Base-by-base conservation (phyloP, 2,329 filamentous ascomycete genomes). In the Tolypocladium sp. region DNA sequence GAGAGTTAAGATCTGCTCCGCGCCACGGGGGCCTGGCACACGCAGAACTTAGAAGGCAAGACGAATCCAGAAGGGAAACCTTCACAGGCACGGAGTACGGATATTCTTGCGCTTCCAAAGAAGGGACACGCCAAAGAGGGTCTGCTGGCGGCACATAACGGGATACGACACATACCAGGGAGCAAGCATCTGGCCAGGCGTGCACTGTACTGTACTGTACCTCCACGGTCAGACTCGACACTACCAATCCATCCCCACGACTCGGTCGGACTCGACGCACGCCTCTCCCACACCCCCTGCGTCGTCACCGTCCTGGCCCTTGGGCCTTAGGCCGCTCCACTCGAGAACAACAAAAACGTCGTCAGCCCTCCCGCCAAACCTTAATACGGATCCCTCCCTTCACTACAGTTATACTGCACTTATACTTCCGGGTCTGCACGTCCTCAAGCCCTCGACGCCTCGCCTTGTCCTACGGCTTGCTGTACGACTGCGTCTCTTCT, bases 311-410 rank as follows among this genome's bases (percentile, higher is more conserved):
- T 44, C 55, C n/a, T 40, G 33, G 30, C 13, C 10, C 44, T 27
- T 46, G 30, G 49, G 12, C 49, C 56, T 41, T 57, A 44, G 37
- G 20, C 33, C 17, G 56, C 56, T 57, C 56, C 56, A 57, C 56
- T 57, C 56, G 25, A 38, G 5, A 35, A 35, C 37, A 42, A 53
- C 56, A 58, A 58, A 53, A 58, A 52, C 33, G 46, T 46, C 55
- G 55, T 54, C 56, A 58, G 56, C 56, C 56, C 56, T 42, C 38
- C 44, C 40, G 56, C 56, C 49, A 58, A 58, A 53, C 46, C 46
- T 58, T 57, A 57, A 51, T 57, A 46, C 38, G 17, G 33, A 22
- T 57, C 44, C 42, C 56, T 27, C 56, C 33, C 41, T 49, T 38
- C 22, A 30, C 46, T 33, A 27, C 37, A 20, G 35, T 13, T 51